Evolutionary conservation across 1,284 basidiomycete species (phyloP).

Genomic region (Cryptococcus sp.): DNA sequence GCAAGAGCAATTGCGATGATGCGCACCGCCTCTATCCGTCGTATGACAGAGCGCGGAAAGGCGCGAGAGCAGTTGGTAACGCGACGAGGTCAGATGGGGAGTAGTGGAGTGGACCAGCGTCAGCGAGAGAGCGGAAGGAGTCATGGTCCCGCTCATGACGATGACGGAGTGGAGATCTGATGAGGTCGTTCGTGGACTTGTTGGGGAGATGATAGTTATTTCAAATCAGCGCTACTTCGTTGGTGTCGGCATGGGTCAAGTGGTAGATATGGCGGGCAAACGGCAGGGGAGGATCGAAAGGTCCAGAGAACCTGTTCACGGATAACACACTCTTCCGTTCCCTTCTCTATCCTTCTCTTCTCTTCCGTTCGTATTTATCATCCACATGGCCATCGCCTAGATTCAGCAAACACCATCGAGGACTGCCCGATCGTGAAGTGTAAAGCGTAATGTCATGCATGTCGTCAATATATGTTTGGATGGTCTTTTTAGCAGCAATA

Average conservation of each 20-base stretch:
- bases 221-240: neutral
- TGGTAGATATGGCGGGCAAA: neutral
- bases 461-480: neutral
- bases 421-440: neutral
- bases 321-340: conserved; percentile 1
- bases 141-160: neutral
- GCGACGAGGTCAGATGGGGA: conserved; percentile 4
- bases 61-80: neutral
- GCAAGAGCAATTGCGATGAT: neutral
- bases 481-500: neutral
- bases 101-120: neutral
- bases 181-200: neutral
- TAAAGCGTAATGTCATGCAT: conserved; percentile 1
- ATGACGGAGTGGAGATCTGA: conserved; percentile 4
- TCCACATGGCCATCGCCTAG: neutral
- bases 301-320: conserved; percentile 37
- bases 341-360: neutral
- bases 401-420: neutral
- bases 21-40: neutral
- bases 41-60: neutral
- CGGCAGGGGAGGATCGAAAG: conserved; percentile 29
- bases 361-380: conserved; percentile 1
- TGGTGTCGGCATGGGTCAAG: neutral
- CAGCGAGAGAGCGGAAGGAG: neutral
- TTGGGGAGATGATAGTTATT: neutral